Percentiles rank a stretch among this genome's conserved stretches.
phyloP scores from a whole-genome alignment of 1,284 basidiomycete species.

The Cystobasidium slooffiae region DNA sequence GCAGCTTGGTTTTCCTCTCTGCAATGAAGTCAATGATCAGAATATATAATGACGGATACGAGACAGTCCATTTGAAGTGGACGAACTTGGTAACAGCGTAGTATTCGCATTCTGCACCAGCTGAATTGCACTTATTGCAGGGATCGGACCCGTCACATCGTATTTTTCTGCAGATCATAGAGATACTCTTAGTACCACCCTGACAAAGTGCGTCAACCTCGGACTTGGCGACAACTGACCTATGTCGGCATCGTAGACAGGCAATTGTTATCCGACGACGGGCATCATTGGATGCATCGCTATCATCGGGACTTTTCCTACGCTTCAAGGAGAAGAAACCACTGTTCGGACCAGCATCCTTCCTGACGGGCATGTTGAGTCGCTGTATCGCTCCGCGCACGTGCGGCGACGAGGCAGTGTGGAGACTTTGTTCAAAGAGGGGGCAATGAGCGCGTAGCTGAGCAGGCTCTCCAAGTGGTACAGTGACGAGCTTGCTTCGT shows the following conservation, averaged over 20 bases:
- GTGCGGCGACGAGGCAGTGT: neutral
- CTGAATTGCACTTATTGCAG: constrained; percentile 26
- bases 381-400: neutral
- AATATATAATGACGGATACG: neutral
- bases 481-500: too few species aligned
- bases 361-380: constrained; percentile 14
- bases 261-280: constrained; percentile 36
- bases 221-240: constrained; percentile 2
- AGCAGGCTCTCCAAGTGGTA: too few species aligned
- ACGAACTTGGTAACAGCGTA: constrained; percentile 27
- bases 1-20: constrained; percentile 40
- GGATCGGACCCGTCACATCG: constrained; percentile 32
- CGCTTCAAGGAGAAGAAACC: constrained; percentile 28
- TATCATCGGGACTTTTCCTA: constrained; percentile 19
- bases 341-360: neutral
- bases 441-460: too few species aligned
- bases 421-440: neutral
- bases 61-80: neutral
- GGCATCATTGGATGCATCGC: constrained; percentile 14
- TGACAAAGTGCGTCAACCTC: neutral
- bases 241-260: constrained; percentile 30
- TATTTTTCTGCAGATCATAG: constrained; percentile 32
- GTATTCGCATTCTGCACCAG: constrained; percentile 15
- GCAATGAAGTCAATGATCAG: neutral
- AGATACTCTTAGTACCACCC: neutral